Conservation (phyloP, 352 stramenopile species). For the Globisporangium abappressorium region DNA sequence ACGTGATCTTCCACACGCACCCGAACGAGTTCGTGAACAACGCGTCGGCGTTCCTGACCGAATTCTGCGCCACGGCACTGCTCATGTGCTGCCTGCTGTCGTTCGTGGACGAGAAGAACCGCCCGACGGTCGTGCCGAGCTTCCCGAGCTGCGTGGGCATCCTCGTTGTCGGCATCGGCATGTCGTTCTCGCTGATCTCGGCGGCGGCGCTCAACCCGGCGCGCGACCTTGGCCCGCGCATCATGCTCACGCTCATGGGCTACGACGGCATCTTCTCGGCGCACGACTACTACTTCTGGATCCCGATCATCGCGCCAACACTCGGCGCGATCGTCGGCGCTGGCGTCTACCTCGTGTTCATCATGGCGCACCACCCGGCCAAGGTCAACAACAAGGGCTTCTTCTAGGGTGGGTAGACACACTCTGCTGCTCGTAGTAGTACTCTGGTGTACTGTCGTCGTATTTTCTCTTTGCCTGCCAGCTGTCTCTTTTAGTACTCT, state of each 20-base stretch:
- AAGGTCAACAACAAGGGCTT: slow-evolving; percentile 24
- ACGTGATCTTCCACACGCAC: slow-evolving; percentile 33
- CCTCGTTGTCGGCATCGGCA: slow-evolving; percentile 26
- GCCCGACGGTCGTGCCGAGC: slow-evolving; percentile 21
- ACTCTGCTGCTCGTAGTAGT: not conserved
- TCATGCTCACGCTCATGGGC: slow-evolving; percentile 28
- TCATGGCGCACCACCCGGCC: slow-evolving; percentile 33
- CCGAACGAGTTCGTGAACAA: slow-evolving; percentile 24
- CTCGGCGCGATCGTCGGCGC: slow-evolving; percentile 25
- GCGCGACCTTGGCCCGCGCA: slow-evolving; percentile 33
- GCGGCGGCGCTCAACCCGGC: slow-evolving; percentile 36
- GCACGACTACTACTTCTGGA: slow-evolving; percentile 36
- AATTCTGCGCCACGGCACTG: slow-evolving; percentile 23
- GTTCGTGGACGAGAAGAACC: slow-evolving; percentile 33
- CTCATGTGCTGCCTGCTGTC: slow-evolving; percentile 26
- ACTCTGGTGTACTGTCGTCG: not conserved
- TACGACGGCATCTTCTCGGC: slow-evolving; percentile 28
- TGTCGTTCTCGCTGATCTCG: slow-evolving; percentile 31
- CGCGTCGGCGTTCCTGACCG: slow-evolving; percentile 27
- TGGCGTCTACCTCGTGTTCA: slow-evolving; percentile 26
- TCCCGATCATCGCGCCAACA: slow-evolving; percentile 30
- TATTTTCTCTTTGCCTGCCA: not conserved
- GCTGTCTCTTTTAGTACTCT: not conserved
- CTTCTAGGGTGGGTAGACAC: slow-evolving; percentile 16
- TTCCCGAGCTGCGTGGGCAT: slow-evolving; percentile 26